Conservation (phyloP, 2,329 filamentous ascomycete genomes). For the Sporothrix dimorphospora region DNA sequence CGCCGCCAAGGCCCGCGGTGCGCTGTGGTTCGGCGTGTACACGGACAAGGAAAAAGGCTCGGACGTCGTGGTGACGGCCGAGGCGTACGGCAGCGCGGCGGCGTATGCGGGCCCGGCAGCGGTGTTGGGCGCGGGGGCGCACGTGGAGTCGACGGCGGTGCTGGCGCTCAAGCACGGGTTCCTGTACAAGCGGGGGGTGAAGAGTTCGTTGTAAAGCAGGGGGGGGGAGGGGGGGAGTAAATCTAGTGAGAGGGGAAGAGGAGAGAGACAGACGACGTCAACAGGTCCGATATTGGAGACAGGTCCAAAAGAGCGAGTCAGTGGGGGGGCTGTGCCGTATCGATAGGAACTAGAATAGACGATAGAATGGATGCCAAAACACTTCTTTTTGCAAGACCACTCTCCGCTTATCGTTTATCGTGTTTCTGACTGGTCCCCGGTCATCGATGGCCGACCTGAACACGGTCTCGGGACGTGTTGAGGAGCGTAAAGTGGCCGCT, state of each 20-base stretch:
- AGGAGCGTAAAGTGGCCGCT: neutral
- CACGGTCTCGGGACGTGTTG: neutral
- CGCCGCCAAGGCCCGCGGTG: neutral
- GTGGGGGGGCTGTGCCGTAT: neutral
- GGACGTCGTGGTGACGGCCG: constrained; percentile 17
- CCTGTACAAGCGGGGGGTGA: constrained; percentile 12
- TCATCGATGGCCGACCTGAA: neutral
- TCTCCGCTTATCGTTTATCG: neutral
- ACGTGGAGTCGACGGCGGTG: neutral
- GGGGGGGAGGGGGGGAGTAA: no score
- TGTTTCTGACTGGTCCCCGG: neutral
- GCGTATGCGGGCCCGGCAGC: constrained; percentile 9
- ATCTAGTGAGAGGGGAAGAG: neutral
- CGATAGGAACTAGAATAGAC: constrained; percentile 16
- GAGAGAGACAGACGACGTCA: neutral
- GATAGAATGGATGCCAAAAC: neutral
- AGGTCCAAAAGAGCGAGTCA: neutral
- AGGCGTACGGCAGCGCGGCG: neutral
- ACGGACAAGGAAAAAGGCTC: neutral
- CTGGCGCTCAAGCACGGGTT: constrained; percentile 13
- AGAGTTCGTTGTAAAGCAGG: neutral
- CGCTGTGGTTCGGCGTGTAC: constrained; percentile 11
- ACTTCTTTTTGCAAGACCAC: no score
- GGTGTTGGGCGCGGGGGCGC: neutral
- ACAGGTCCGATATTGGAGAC: neutral